Evolutionary conservation across 148 eudicot genomes (phyloP).

Genomic region (Silene conica): DNA sequence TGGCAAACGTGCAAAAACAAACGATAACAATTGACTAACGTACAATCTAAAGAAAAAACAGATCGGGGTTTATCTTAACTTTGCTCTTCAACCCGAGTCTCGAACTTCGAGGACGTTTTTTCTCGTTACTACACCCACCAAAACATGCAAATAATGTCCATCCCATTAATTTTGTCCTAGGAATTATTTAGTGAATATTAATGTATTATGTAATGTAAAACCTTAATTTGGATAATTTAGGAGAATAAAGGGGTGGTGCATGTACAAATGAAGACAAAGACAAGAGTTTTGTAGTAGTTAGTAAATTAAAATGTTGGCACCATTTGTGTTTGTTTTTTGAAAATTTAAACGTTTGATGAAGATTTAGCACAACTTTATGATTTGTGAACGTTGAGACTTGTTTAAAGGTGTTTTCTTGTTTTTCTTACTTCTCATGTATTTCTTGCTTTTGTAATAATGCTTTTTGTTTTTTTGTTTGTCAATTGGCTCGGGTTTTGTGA

Average conservation of each 20-base stretch:
- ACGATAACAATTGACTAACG: no score
- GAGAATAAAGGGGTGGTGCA: not conserved
- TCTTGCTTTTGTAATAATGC: not conserved
- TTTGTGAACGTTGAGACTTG: slow-evolving; percentile 17
- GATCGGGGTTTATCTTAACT: slow-evolving; percentile 26
- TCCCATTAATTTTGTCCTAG: slow-evolving; percentile 30
- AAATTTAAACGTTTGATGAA: slow-evolving; percentile 24
- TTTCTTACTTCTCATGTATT: not conserved
- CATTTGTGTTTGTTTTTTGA: slow-evolving; percentile 29
- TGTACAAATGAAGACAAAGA: not conserved
- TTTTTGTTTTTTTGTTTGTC: no score
- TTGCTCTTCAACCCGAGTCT: slow-evolving; percentile 24
- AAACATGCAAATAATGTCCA: slow-evolving; percentile 64
- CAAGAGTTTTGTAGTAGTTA: slow-evolving; percentile 2
- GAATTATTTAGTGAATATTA: no score
- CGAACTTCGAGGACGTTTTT: slow-evolving; percentile 35
- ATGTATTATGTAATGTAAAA: not conserved
- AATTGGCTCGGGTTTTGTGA: no score
- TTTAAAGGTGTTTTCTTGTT: no score
- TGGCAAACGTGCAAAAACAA: no score
- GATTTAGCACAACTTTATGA: slow-evolving; percentile 5
- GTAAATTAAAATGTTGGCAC: slow-evolving; percentile 17
- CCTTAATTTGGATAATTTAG: not conserved
- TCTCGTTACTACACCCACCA: slow-evolving; percentile 56
- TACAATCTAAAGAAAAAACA: not conserved